phyloP scores from a whole-genome alignment of 352 stramenopile species.

The Phytophthora pisi region DNA sequence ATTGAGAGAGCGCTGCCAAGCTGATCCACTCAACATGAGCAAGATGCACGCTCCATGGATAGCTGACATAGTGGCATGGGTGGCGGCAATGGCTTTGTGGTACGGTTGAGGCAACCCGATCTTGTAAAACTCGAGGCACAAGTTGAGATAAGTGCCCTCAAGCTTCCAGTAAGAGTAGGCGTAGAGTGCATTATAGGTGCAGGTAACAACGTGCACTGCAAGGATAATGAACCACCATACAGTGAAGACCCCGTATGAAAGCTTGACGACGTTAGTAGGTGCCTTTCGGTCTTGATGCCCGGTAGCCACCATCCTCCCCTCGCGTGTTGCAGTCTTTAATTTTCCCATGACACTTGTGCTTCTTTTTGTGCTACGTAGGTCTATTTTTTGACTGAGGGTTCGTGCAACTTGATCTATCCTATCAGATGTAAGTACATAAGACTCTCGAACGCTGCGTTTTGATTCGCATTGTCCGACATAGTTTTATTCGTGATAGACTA shows the following conservation, averaged over 20 bases:
- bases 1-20: background rate
- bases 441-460: too few species aligned
- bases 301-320: too few species aligned
- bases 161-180: constrained; percentile 13
- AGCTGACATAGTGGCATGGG: constrained; percentile 18
- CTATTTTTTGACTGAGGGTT: too few species aligned
- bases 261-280: background rate
- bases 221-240: background rate
- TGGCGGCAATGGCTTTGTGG: constrained; percentile 9
- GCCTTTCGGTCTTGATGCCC: too few species aligned
- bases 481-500: too few species aligned
- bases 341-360: too few species aligned
- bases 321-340: background rate
- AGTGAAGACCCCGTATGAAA: background rate
- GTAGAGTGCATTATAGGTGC: background rate
- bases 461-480: too few species aligned
- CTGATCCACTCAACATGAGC: constrained; percentile 2
- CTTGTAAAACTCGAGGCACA: constrained; percentile 12
- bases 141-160: constrained; percentile 1
- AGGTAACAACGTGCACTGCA: background rate
- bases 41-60: constrained; percentile 11
- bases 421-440: too few species aligned
- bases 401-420: background rate
- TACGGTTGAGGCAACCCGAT: constrained; percentile 21
- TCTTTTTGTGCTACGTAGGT: too few species aligned